Evolutionary conservation across 805 yeast genomes (phyloP), one percentile per base, ranked within the genome.

Genomic region (Pichia thaimueangensis): DNA sequence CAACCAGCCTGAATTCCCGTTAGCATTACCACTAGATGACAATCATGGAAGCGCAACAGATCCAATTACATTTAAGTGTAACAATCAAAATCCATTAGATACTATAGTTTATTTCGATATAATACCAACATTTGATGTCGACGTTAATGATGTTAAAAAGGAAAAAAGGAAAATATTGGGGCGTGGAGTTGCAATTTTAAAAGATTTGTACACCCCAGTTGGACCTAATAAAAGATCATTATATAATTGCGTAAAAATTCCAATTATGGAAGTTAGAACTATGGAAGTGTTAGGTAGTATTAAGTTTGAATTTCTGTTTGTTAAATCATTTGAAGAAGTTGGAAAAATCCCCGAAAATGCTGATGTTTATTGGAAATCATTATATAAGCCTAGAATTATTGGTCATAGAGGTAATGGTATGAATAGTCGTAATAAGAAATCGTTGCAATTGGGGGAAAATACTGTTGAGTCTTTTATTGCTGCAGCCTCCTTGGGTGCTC

Each of bases 401-500:
- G 97, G 97, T 2, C 97, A 91, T 62, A 76, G 97, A 56, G 97
- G 97, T 5, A 69, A 87, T 49, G 97, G 97, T 51, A 89, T 88
- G 67, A 91, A 91, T 63, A 72, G 75, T 39, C 72, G 79, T 44
- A 73, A 74, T 33, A 73, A 81, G 36, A 80, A 77, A 48, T 84
- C 95, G 4, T 71, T 91, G 55, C 97, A 91, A 62, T 71, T 91
- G 47, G 97, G 97, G 32, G 97, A 91, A 56, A 91, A 91, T 60
- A 91, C 97, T 0, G 83, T 91, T 17, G 96, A 91, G 55, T 85
- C 95, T 0, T 91, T 91, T 55, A 84, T 91, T 57, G 95, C 96
- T 11, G 97, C 97, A 0, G 95, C 97, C 0, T 87, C 95, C 2
- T 68, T 91, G 50, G 97, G 97, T 31, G 97, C 97, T 1, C 82